Base-by-base conservation (phyloP, 2,329 filamentous ascomycete genomes). In the Polychaeton citri region DNA sequence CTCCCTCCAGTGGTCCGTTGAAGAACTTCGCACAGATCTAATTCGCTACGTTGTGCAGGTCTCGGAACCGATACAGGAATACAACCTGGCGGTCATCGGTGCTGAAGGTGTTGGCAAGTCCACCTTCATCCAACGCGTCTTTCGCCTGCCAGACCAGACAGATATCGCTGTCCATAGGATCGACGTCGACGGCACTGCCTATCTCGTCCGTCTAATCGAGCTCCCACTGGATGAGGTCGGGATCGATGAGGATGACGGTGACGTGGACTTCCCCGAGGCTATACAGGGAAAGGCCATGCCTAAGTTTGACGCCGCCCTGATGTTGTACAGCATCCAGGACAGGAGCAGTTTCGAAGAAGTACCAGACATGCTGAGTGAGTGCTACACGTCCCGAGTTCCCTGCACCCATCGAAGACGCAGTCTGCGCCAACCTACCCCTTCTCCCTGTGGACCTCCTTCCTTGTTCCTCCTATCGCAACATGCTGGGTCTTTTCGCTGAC, bases 261-360 rank as follows among this genome's bases (percentile, higher is more conserved):
- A 57, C 40, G 57, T 74, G 32, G 79, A 75, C 45, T 68, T 72
- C 72, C 73, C 74, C 26, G 60, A 64, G 21, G 60, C 58, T 16
- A 55, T 68, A 30, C 63, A 79, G 52, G 81, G 83, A 40, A 69
- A 77, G 43, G 72, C 78, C 42, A 69, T 83, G 40, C 83, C 85
- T 34, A 72, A 70, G 28, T 72, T 94, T 51, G 83, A 96, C 51
- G 88, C 82, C 15, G 85, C 82, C 32, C 63, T 95, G 48, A 74
- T 88, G 39, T 65, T 96, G 33, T 94, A 94, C 66, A 84, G 95
- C 68, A 81, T 92, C 31, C 82, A 77, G 58, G 80, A 82, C 55
- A 71, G 75, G 47, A 74, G 78, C 41, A 88, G 79, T 54, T 74
- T 93, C 48, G 69, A 71, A 40, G 74, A 81, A 41, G 67, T 94